These are phyloP conservation scores for Spongiforma sp. DNA, from an alignment of 1,284 basidiomycete species.

Conservation along the genomic window DNA sequence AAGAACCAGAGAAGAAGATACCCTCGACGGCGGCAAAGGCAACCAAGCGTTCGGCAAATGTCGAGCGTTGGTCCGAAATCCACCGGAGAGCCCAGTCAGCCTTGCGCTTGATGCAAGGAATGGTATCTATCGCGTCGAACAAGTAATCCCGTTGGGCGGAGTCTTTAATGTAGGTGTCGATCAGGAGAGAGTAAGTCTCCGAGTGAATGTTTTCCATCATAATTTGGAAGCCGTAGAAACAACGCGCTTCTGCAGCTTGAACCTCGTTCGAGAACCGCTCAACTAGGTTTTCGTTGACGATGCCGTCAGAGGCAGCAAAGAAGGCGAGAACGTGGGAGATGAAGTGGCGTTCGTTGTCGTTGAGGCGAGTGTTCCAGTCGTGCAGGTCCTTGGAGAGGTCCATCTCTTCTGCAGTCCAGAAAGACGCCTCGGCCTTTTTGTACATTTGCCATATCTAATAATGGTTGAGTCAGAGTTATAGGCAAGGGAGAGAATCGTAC, in stretches of 20 bases:
- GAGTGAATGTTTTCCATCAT: too few species aligned
- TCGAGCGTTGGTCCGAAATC: too few species aligned
- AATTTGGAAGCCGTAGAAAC: slow-evolving; percentile 99
- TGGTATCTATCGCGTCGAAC: slow-evolving; percentile 94
- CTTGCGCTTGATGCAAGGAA: slow-evolving; percentile 91
- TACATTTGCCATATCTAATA: too few species aligned
- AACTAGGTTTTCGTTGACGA: not conserved
- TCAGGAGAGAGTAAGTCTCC: slow-evolving; percentile 97
- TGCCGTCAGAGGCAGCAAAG: not conserved
- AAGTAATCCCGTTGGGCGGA: slow-evolving; percentile 83
- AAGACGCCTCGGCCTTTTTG: too few species aligned
- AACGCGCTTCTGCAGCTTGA: slow-evolving; percentile 93
- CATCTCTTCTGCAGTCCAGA: too few species aligned
- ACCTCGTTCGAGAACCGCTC: slow-evolving; percentile 95
- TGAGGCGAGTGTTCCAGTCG: slow-evolving; percentile 89
- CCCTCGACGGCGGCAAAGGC: slow-evolving; percentile 98
- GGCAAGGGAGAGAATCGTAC: slow-evolving; percentile 15
- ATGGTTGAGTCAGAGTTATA: not conserved
- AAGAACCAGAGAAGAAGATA: too few species aligned
- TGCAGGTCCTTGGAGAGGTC: too few species aligned
- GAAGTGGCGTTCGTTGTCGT: slow-evolving; percentile 94
- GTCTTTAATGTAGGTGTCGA: slow-evolving; percentile 98
- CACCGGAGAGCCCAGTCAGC: slow-evolving; percentile 94
- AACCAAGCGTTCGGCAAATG: slow-evolving; percentile 91
- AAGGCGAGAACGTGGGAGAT: slow-evolving; percentile 85